Conservation (phyloP, 768 basidiomycete species). For the Calocera viscosa region DNA sequence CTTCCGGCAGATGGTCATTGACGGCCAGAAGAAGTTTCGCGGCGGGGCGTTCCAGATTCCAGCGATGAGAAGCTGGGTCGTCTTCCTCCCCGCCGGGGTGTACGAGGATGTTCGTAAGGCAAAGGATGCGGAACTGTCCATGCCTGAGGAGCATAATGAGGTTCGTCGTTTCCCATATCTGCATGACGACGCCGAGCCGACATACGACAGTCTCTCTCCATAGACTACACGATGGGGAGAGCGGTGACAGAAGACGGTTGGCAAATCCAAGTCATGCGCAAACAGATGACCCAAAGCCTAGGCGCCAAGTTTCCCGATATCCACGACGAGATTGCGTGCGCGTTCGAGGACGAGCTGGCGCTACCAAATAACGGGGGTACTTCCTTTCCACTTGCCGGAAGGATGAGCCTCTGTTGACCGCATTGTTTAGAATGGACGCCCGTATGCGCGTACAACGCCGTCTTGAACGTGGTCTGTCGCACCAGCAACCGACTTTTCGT, state of each 20-base stretch:
- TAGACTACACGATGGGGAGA: conserved; percentile 6
- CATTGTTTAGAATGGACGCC: background rate
- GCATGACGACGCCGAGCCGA: too few relatives aligned
- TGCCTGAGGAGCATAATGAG: too few relatives aligned
- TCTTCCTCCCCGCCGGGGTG: too few relatives aligned
- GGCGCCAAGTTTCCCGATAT: conserved; percentile 8
- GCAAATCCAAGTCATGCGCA: conserved; percentile 3
- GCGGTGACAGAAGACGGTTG: background rate
- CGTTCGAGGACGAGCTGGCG: conserved; percentile 8
- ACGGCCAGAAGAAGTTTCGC: background rate
- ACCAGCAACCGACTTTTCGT: conserved; percentile 14
- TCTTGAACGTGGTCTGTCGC: conserved; percentile 9
- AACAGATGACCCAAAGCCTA: conserved; percentile 10
- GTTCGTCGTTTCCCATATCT: too few relatives aligned
- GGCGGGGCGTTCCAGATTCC: background rate
- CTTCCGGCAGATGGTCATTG: background rate
- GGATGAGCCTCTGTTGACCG: background rate
- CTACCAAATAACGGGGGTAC: background rate
- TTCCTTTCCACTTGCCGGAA: background rate
- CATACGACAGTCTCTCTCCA: background rate
- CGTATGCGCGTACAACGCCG: background rate
- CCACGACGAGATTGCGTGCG: conserved; percentile 7
- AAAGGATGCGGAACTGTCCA: too few relatives aligned
- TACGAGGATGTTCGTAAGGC: too few relatives aligned
- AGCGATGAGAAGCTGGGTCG: background rate